phyloP scores from a whole-genome alignment of 495 filamentous ascomycete species.

The Cercophora newfieldiana region DNA sequence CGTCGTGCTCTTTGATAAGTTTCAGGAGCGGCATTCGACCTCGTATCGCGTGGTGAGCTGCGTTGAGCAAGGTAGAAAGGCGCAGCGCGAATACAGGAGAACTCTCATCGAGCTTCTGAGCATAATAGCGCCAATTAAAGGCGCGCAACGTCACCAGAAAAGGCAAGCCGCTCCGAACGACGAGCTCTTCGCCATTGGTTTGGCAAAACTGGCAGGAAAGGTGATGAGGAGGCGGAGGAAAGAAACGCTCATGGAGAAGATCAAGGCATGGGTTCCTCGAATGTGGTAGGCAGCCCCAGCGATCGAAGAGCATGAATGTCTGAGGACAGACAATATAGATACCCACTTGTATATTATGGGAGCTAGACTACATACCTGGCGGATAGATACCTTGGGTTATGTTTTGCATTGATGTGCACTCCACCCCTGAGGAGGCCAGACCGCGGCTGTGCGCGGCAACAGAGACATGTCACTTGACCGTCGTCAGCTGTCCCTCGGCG shows the following conservation, averaged over 20 bases:
- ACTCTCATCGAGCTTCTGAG: neutral
- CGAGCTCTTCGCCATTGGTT: neutral
- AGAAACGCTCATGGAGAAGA: neutral
- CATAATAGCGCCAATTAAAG: neutral
- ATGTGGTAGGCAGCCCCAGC: too few relatives aligned
- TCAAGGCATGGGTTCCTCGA: neutral
- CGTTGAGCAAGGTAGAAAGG: neutral
- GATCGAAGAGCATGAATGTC: too few relatives aligned
- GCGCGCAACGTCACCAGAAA: neutral
- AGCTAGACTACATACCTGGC: neutral
- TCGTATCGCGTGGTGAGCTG: neutral
- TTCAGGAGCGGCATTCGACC: neutral
- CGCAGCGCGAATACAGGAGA: neutral
- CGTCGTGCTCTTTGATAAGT: neutral
- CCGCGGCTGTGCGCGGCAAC: neutral
- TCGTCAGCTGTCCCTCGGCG: neutral
- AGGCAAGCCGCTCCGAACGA: neutral
- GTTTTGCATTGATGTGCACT: neutral
- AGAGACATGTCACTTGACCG: slow-evolving; percentile 18
- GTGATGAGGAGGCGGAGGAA: neutral
- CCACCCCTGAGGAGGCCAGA: neutral
- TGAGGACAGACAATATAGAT: too few relatives aligned
- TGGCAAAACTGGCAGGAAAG: neutral
- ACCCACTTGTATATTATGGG: neutral
- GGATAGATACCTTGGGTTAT: neutral